Conservation (phyloP, 2,329 filamentous ascomycete species). For the Chaetomium sp. region DNA sequence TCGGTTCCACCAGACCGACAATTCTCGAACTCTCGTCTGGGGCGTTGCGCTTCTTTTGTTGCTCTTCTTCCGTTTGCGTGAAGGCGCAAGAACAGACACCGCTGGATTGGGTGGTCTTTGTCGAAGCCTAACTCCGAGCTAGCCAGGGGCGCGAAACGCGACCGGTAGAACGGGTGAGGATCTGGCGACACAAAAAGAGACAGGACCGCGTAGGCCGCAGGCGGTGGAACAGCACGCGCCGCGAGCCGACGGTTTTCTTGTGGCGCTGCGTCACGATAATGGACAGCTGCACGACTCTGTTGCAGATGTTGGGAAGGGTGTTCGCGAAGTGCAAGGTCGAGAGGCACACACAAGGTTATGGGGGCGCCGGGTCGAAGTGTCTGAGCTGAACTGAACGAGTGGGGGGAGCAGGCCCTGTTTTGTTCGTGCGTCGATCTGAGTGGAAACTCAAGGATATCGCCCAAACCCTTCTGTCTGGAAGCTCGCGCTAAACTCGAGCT, state of each 20-base stretch:
- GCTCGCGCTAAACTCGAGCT: neutral
- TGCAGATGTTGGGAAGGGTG: neutral
- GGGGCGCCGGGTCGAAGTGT: neutral
- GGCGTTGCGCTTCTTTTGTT: neutral
- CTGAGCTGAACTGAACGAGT: neutral
- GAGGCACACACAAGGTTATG: neutral
- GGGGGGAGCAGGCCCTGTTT: neutral
- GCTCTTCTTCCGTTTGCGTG: neutral
- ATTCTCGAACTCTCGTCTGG: neutral
- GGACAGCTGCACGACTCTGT: neutral
- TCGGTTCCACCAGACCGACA: too few relatives aligned
- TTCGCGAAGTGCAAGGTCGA: neutral
- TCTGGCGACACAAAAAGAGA: neutral
- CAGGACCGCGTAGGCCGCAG: neutral
- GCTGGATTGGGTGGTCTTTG: slow-evolving; percentile 2
- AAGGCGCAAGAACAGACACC: neutral
- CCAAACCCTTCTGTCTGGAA: neutral
- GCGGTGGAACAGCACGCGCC: neutral
- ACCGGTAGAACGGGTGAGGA: neutral
- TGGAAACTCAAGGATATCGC: neutral
- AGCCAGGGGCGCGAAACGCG: neutral
- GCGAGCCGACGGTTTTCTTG: neutral
- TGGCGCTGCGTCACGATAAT: slow-evolving; percentile 2
- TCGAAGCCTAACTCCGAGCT: slow-evolving; percentile 4
- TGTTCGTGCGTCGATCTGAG: neutral